These are phyloP conservation scores for Penicillium sp. DNA, from an alignment of 2,329 filamentous ascomycete species.

Conservation along the genomic window DNA sequence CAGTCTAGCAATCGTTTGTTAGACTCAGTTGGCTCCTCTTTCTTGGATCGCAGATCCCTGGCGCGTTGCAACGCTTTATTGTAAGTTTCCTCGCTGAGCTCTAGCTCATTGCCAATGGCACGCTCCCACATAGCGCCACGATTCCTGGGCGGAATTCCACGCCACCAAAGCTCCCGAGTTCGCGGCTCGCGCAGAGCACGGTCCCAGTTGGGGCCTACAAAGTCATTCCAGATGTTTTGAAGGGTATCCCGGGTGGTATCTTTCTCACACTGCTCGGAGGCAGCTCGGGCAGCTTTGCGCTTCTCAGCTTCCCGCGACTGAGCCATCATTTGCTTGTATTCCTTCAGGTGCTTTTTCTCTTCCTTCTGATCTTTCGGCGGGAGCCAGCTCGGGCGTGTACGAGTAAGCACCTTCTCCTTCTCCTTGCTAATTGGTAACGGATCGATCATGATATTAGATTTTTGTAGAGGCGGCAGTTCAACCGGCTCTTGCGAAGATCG, in stretches of 20 bases:
- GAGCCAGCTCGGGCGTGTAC: conserved; percentile 66
- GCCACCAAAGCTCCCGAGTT: conserved; percentile 64
- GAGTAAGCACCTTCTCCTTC: conserved; percentile 63
- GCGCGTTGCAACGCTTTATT: conserved; percentile 57
- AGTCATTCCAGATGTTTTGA: conserved; percentile 61
- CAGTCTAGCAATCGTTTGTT: conserved; percentile 50
- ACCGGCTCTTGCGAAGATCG: conserved; percentile 39
- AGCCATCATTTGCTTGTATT: conserved; percentile 67
- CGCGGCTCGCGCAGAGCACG: conserved; percentile 53
- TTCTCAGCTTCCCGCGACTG: conserved; percentile 58
- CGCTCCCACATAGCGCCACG: conserved; percentile 59
- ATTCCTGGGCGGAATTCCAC: conserved; percentile 56
- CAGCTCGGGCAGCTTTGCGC: conserved; percentile 48
- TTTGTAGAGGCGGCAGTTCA: conserved; percentile 60
- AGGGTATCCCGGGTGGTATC: conserved; percentile 53
- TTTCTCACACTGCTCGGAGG: conserved; percentile 49
- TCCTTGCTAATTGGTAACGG: conserved; percentile 65
- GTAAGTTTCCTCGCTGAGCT: conserved; percentile 55
- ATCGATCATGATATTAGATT: conserved; percentile 63
- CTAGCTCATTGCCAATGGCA: conserved; percentile 61
- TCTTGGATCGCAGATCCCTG: conserved; percentile 46
- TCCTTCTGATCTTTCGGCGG: conserved; percentile 77
- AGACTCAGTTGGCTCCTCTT: conserved; percentile 43
- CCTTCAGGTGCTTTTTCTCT: conserved; percentile 80
- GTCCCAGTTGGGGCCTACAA: conserved; percentile 60